phyloP scores from a whole-genome alignment of 768 basidiomycete genomes.

The Infundibulicybe gibba region DNA sequence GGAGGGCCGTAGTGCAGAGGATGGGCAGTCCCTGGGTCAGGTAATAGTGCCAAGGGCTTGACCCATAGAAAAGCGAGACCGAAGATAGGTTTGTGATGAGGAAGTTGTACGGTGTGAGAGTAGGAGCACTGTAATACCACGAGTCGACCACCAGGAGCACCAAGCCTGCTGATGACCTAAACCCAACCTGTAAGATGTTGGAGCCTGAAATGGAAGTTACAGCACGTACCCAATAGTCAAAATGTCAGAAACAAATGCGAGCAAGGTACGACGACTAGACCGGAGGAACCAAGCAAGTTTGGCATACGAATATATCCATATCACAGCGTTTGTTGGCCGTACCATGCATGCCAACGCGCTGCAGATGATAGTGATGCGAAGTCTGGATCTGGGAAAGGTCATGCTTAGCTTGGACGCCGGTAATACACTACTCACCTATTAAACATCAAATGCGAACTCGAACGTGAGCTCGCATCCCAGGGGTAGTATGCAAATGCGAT shows the following conservation, averaged over 20 bases:
- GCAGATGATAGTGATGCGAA: conserved; percentile 41
- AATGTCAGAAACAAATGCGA: conserved; percentile 34
- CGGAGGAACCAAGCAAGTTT: conserved; percentile 55
- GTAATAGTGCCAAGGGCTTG: conserved; percentile 87
- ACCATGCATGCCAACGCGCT: conserved; percentile 79
- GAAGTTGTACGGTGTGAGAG: conserved; percentile 82
- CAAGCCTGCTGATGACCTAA: conserved; percentile 19
- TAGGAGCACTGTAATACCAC: conserved; percentile 60
- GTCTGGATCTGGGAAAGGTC: conserved; percentile 19
- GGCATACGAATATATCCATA: conserved; percentile 75
- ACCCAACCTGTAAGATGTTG: conserved; percentile 1
- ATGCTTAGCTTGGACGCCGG: not conserved
- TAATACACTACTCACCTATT: conserved; percentile 24
- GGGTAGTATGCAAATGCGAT: conserved; percentile 78
- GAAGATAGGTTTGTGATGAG: conserved; percentile 76
- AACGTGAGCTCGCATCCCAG: conserved; percentile 46
- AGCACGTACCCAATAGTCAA: conserved; percentile 40
- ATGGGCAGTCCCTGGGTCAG: conserved; percentile 83
- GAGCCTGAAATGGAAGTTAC: not conserved
- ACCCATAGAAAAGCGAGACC: conserved; percentile 91
- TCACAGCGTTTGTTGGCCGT: conserved; percentile 84
- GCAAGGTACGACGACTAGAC: conserved; percentile 22
- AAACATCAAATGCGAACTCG: conserved; percentile 34
- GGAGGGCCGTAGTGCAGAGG: conserved; percentile 67
- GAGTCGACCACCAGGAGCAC: conserved; percentile 57